phyloP scores from a whole-genome alignment of 2,329 filamentous ascomycete species.

The Trichoderma simmonsii region DNA sequence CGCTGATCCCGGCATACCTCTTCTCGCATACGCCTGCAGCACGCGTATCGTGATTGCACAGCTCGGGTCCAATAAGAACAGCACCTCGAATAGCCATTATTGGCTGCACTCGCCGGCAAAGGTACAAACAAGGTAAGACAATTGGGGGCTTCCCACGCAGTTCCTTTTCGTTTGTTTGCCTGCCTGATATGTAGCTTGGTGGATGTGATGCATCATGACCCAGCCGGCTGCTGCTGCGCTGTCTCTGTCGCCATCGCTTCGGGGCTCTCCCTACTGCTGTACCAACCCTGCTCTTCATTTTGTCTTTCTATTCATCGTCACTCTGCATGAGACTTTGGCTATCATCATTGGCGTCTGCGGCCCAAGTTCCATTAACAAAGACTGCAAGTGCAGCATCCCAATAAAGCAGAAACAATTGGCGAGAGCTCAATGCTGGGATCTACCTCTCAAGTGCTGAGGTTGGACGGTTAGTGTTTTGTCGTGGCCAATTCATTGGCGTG shows the following conservation, averaged over 20 bases:
- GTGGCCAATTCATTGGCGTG: not conserved
- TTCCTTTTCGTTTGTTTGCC: not conserved
- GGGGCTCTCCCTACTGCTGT: not conserved
- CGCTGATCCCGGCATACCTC: not conserved
- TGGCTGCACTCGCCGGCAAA: not conserved
- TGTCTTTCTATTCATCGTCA: not conserved
- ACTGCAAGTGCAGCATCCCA: not conserved
- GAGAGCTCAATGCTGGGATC: not conserved
- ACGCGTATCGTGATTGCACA: constrained; percentile 7
- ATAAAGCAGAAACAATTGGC: not conserved
- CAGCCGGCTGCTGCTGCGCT: not conserved
- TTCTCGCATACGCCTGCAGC: not conserved
- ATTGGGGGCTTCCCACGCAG: not conserved
- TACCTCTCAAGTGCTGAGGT: not conserved
- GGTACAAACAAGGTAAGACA: not conserved
- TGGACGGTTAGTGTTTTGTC: not conserved
- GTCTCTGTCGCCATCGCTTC: not conserved
- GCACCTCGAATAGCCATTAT: not conserved
- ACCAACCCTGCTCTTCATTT: not conserved
- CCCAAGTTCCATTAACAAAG: not conserved
- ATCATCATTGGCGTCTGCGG: not conserved
- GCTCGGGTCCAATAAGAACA: not conserved
- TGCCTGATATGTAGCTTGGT: not conserved
- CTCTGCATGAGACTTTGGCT: not conserved
- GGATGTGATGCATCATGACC: not conserved